Conservation (phyloP, 257 asterid species). For the Mentha longifolia region DNA sequence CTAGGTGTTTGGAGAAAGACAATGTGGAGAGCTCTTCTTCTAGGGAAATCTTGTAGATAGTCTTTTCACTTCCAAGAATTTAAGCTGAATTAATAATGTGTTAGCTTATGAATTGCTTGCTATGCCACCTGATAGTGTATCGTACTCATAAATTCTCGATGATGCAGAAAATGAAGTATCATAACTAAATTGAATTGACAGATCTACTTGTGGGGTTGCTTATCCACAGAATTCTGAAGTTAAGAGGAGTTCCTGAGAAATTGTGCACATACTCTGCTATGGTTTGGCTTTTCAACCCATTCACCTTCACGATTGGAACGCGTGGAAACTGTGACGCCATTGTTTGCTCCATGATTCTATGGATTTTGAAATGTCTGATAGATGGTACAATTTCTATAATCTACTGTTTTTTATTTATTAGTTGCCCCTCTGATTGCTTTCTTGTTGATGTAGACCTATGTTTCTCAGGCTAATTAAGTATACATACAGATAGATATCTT, state of each 20-base stretch:
- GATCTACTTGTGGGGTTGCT: constrained; percentile 90
- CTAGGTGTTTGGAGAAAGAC: neutral
- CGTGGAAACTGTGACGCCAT: constrained; percentile 97
- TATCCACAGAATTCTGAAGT: constrained; percentile 68
- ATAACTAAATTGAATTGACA: constrained; percentile 41
- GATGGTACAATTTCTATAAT: constrained; percentile 58
- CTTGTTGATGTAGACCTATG: constrained; percentile 18
- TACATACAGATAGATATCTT: neutral
- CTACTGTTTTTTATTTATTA: constrained; percentile 7
- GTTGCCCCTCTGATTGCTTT: constrained; percentile 3
- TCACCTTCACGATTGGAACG: constrained; percentile 96
- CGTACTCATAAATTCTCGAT: neutral
- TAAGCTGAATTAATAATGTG: neutral
- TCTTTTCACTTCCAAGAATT: neutral
- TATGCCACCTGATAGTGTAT: constrained; percentile 3
- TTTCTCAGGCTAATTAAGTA: constrained; percentile 18
- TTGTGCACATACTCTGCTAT: constrained; percentile 60
- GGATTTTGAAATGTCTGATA: constrained; percentile 81
- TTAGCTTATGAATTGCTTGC: constrained; percentile 2
- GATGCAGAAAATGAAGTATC: constrained; percentile 31
- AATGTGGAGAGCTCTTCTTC: neutral
- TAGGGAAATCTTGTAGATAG: neutral
- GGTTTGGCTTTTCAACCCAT: constrained; percentile 95
- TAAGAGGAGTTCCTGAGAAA: constrained; percentile 80
- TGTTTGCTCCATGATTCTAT: constrained; percentile 82